Conservation (phyloP, 306 rosid species). For the Cicer yamashitae region DNA sequence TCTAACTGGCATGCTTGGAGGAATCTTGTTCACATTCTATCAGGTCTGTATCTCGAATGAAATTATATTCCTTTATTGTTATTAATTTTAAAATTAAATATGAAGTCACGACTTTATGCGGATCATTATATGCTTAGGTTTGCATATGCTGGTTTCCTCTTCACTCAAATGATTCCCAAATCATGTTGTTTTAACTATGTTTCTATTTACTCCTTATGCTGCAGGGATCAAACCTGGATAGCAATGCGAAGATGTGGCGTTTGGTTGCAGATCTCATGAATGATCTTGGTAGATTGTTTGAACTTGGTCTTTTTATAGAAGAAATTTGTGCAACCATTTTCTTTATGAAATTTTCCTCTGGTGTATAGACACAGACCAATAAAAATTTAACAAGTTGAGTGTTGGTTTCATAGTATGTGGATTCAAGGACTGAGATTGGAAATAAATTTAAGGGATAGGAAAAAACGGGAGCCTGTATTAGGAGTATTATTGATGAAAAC, state of each 20-base stretch:
- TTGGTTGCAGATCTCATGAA: slow-evolving; percentile 98
- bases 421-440: slow-evolving; percentile 6
- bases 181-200: slow-evolving; percentile 16
- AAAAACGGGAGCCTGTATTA: neutral
- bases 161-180: slow-evolving; percentile 27
- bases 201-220: slow-evolving; percentile 36
- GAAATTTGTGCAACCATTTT: slow-evolving; percentile 28
- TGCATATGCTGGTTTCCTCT: slow-evolving; percentile 33
- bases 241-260: slow-evolving; percentile 98
- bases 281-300: slow-evolving; percentile 73
- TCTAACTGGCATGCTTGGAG: slow-evolving; percentile 97
- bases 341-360: slow-evolving; percentile 3
- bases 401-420: slow-evolving; percentile 12
- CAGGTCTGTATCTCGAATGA: slow-evolving; percentile 62
- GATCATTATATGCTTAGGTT: neutral
- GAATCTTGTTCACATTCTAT: slow-evolving; percentile 91
- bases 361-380: neutral
- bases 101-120: slow-evolving; percentile 12
- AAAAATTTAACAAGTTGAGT: neutral
- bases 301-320: slow-evolving; percentile 15
- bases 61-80: slow-evolving; percentile 9
- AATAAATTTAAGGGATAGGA: neutral
- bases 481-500: slow-evolving; percentile 1
- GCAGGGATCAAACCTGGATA: slow-evolving; percentile 96
- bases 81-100: slow-evolving; percentile 28